A percentile compares a stretch with the other conserved stretches of the same genome.
Evolutionary conservation across 495 filamentous ascomycete genomes (phyloP).

Genomic region (Penicillium desertorum): DNA sequence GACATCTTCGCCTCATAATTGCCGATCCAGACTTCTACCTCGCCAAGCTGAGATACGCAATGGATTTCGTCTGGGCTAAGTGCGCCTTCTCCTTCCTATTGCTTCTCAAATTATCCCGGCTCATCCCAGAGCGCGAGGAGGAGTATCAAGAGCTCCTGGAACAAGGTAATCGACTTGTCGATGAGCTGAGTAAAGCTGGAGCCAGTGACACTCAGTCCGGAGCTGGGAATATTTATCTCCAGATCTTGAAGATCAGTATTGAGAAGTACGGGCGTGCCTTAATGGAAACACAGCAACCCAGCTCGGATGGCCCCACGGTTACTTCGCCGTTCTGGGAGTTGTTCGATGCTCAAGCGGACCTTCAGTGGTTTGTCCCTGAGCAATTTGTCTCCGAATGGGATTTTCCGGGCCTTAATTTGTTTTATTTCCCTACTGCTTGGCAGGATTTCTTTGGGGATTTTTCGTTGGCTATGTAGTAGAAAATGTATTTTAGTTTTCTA

Average conservation of each 20-base stretch:
- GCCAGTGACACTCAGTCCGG: conserved; percentile 24
- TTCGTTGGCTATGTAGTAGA: conserved; percentile 31
- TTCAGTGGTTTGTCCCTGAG: conserved; percentile 52
- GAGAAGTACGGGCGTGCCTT: conserved; percentile 49
- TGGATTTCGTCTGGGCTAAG: conserved; percentile 59
- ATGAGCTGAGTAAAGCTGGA: conserved; percentile 42
- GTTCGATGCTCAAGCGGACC: conserved; percentile 48
- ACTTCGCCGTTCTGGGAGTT: conserved; percentile 41
- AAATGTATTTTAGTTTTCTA: neutral
- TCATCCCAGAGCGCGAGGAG: conserved; percentile 44
- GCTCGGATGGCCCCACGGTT: conserved; percentile 17
- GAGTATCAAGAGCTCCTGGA: conserved; percentile 42
- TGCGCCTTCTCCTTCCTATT: conserved; percentile 54
- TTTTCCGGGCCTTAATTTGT: conserved; percentile 52
- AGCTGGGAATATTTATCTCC: conserved; percentile 44
- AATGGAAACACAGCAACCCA: conserved; percentile 31
- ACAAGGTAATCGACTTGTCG: conserved; percentile 44
- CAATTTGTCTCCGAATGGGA: conserved; percentile 56
- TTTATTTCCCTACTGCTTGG: conserved; percentile 50
- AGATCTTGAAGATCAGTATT: conserved; percentile 45
- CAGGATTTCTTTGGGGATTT: conserved; percentile 47
- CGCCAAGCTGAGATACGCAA: conserved; percentile 50
- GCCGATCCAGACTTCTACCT: conserved; percentile 45
- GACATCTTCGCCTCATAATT: conserved; percentile 50
- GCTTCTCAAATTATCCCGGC: conserved; percentile 50